Conservation (phyloP, 208 protist genomes). For the Crithidia sp. region DNA sequence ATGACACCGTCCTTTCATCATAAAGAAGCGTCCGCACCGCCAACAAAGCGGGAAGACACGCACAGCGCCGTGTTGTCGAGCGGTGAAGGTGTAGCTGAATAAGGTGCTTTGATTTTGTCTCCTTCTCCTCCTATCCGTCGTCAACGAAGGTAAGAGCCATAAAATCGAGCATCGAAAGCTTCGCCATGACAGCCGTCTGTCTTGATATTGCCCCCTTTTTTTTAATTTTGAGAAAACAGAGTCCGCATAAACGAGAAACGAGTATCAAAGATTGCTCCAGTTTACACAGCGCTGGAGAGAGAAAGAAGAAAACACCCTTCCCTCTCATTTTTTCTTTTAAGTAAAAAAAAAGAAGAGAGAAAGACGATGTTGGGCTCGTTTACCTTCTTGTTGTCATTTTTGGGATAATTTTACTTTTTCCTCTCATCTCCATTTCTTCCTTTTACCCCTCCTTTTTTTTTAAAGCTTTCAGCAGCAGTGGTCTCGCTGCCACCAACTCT, state of each 20-base stretch:
- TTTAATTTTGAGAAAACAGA: conserved; percentile 4
- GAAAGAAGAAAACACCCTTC: neutral
- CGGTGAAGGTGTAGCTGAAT: no score
- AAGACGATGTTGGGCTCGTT: conserved; percentile 7
- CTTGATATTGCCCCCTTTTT: neutral
- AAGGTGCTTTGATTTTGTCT: no score
- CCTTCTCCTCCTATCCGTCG: no score
- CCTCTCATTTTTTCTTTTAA: neutral
- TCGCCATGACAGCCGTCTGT: neutral
- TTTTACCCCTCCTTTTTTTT: neutral
- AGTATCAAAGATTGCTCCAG: conserved; percentile 8
- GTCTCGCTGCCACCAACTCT: no score
- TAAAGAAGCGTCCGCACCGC: no score
- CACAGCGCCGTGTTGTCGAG: no score
- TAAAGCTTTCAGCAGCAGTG: neutral
- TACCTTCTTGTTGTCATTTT: conserved; percentile 6
- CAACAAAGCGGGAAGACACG: no score
- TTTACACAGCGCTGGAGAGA: conserved; percentile 10
- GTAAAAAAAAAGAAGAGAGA: conserved; percentile 12
- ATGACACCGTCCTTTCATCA: no score
- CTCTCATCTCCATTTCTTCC: neutral
- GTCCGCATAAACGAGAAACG: conserved; percentile 14
- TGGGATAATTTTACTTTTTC: conserved; percentile 7
- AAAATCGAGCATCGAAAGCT: no score
- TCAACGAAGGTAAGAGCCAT: no score